phyloP scores from a whole-genome alignment of 805 yeast genomes.

The Teunomyces barrocoloradensis region DNA sequence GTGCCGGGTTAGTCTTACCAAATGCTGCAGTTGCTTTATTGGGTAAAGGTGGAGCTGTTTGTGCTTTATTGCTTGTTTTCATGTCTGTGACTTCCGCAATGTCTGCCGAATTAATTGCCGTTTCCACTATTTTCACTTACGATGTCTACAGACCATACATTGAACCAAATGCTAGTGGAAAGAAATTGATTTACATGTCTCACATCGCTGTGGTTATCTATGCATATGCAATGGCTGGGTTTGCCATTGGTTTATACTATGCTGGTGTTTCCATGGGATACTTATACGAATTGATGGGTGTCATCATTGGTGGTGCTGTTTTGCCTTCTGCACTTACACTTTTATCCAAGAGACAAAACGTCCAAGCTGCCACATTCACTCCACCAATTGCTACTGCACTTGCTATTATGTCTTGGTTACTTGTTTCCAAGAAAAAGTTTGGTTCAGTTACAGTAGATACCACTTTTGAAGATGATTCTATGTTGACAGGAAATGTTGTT shows the following conservation, averaged over 20 bases:
- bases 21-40: conserved; percentile 79
- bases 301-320: conserved; percentile 84
- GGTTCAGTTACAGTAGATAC: conserved; percentile 33
- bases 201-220: conserved; percentile 61
- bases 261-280: conserved; percentile 87
- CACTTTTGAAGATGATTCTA: conserved; percentile 84
- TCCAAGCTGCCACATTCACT: conserved; percentile 65
- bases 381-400: conserved; percentile 76
- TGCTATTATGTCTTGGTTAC: conserved; percentile 63
- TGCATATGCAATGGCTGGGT: conserved; percentile 71
- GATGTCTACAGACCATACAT: conserved; percentile 81
- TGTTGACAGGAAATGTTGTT: conserved; percentile 86
- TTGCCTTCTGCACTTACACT: conserved; percentile 68
- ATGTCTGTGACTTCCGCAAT: conserved; percentile 93
- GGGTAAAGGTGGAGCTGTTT: conserved; percentile 88
- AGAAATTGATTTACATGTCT: conserved; percentile 63
- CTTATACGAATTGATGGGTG: conserved; percentile 84
- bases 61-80: conserved; percentile 72
- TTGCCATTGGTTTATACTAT: conserved; percentile 77
- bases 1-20: conserved; percentile 78
- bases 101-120: conserved; percentile 88
- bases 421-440: conserved; percentile 31
- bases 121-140: conserved; percentile 80
- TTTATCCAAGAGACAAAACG: conserved; percentile 63
- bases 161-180: conserved; percentile 76